Conservation (phyloP, 2,329 filamentous ascomycete species). For the Trichoderma afroharzianum region DNA sequence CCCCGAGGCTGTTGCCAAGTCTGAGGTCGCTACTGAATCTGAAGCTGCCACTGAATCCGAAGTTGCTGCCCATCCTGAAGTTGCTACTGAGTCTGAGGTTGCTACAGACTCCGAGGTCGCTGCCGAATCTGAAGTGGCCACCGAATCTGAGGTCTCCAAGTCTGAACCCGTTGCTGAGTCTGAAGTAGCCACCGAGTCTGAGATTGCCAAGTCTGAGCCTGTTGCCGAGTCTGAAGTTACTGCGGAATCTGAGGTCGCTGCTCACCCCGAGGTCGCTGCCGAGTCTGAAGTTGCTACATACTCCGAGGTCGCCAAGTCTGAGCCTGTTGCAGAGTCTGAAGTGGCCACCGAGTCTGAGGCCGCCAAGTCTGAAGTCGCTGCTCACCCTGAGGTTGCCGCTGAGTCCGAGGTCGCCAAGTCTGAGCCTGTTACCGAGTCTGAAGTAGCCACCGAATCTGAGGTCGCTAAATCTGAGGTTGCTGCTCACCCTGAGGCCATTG, state of each 20-base stretch:
- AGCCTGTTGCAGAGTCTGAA: conserved; percentile 5
- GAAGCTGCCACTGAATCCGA: background rate
- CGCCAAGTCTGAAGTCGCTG: conserved; percentile 17
- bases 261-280: background rate
- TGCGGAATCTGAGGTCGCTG: background rate
- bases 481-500: conserved; percentile 17
- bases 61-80: background rate
- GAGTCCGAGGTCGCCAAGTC: too few species aligned
- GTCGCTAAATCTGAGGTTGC: conserved; percentile 12
- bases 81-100: background rate
- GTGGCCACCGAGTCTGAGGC: too few species aligned
- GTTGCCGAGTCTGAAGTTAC: background rate
- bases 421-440: background rate
- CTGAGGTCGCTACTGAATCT: background rate
- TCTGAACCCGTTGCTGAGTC: conserved; percentile 18
- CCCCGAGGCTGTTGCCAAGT: background rate
- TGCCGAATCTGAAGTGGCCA: background rate
- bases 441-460: background rate
- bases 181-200: conserved; percentile 14
- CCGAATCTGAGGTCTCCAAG: conserved; percentile 17
- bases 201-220: conserved; percentile 13
- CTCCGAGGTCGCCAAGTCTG: background rate
- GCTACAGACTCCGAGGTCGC: background rate
- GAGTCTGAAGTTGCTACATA: background rate
- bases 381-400: conserved; percentile 6